Conservation (phyloP, 306 rosid genomes). For the Lathyrus sativus region DNA sequence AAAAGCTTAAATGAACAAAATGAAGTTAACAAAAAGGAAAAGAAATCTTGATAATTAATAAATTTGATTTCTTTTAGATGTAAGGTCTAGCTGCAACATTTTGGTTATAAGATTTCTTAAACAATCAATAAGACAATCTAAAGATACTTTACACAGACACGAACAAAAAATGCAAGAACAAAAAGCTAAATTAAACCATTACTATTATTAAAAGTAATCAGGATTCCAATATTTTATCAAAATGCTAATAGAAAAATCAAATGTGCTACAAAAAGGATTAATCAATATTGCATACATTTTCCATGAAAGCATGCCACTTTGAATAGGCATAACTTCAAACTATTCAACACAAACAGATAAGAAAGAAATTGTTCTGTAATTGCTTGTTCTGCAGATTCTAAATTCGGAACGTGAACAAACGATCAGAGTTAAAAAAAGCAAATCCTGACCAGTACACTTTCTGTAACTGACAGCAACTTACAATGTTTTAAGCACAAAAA, state of each 20-base stretch:
- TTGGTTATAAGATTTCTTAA: neutral
- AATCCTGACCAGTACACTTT: conserved; percentile 32
- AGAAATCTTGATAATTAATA: no score
- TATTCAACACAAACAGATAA: conserved; percentile 27
- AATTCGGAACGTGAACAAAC: conserved; percentile 35
- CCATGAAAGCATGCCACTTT: conserved; percentile 34
- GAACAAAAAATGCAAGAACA: neutral
- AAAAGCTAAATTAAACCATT: conserved; percentile 8
- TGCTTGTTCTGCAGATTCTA: conserved; percentile 44
- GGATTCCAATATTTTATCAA: conserved; percentile 14
- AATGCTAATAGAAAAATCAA: conserved; percentile 22
- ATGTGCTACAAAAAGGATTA: conserved; percentile 26
- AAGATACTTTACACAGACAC: neutral
- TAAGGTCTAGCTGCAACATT: neutral
- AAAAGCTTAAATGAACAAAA: no score
- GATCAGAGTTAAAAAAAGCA: conserved; percentile 23
- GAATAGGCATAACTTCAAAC: conserved; percentile 31
- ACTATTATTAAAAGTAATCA: conserved; percentile 20
- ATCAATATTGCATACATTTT: conserved; percentile 31
- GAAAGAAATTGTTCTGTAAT: conserved; percentile 26
- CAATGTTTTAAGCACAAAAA: conserved; percentile 57
- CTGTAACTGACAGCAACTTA: conserved; percentile 36
- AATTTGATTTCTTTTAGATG: no score
- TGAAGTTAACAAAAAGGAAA: no score
- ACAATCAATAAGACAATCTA: neutral